Evolutionary conservation across 352 stramenopile genomes (phyloP).

Genomic region (Achlya hypogyna): DNA sequence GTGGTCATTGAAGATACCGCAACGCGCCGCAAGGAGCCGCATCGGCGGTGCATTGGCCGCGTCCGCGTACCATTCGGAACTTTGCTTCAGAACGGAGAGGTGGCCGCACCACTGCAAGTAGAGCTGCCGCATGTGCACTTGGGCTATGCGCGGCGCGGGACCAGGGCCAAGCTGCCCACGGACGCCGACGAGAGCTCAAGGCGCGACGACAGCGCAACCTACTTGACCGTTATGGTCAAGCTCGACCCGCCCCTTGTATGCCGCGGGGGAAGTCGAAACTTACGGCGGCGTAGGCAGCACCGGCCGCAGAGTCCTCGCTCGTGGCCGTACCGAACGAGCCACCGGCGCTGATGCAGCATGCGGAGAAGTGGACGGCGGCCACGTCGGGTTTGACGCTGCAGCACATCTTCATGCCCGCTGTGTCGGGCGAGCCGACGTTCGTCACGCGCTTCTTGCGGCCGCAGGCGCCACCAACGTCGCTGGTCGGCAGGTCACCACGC

Average conservation of each 20-base stretch:
- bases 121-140: constrained; percentile 76
- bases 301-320: constrained; percentile 23
- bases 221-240: constrained; percentile 80
- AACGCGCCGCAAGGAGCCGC: constrained; percentile 32
- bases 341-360: constrained; percentile 30
- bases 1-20: constrained; percentile 47
- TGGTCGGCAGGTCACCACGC: constrained; percentile 23
- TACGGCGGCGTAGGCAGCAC: constrained; percentile 20
- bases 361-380: constrained; percentile 26
- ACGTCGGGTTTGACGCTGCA: constrained; percentile 6
- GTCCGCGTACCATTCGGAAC: constrained; percentile 84
- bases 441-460: constrained; percentile 59
- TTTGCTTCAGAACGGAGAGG: constrained; percentile 60
- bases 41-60: constrained; percentile 62
- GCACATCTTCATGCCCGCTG: constrained; percentile 65
- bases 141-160: constrained; percentile 45
- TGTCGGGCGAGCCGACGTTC: constrained; percentile 56
- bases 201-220: constrained; percentile 37
- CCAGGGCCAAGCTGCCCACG: neutral
- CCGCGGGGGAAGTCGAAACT: neutral
- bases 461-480: constrained; percentile 50
- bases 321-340: constrained; percentile 21
- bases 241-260: constrained; percentile 63
- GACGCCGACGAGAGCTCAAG: constrained; percentile 11
- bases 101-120: constrained; percentile 78